These are phyloP conservation scores for Pythium utonaiense DNA, from an alignment of 352 stramenopile species.

Conservation along the genomic window DNA sequence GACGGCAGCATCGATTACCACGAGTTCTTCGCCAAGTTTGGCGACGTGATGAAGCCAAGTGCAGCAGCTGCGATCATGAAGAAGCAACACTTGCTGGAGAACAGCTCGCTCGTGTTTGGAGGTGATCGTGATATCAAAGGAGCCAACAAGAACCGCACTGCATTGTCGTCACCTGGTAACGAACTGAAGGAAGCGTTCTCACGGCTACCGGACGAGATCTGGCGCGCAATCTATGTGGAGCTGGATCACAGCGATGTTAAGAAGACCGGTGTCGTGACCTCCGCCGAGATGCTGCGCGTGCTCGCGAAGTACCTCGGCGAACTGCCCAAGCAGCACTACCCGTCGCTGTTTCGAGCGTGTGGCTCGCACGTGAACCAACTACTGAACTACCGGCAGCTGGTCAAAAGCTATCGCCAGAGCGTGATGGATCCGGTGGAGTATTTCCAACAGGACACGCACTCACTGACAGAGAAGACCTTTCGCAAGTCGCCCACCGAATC, in stretches of 20 bases:
- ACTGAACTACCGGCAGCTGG: slow-evolving; percentile 65
- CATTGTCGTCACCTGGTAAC: slow-evolving; percentile 57
- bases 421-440: slow-evolving; percentile 58
- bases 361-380: slow-evolving; percentile 62
- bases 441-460: slow-evolving; percentile 44
- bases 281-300: slow-evolving; percentile 59
- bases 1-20: slow-evolving; percentile 50
- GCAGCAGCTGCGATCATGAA: slow-evolving; percentile 19
- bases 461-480: slow-evolving; percentile 36
- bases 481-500: slow-evolving; percentile 66
- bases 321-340: slow-evolving; percentile 49
- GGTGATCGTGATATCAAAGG: slow-evolving; percentile 49
- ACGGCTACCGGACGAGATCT: slow-evolving; percentile 44
- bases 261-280: slow-evolving; percentile 56
- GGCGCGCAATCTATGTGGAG: slow-evolving; percentile 65
- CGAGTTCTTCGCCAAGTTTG: slow-evolving; percentile 63
- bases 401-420: slow-evolving; percentile 58
- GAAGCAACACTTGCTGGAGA: slow-evolving; percentile 41
- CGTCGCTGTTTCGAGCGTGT: slow-evolving; percentile 57
- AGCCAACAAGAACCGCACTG: slow-evolving; percentile 50
- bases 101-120: slow-evolving; percentile 59
- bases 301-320: slow-evolving; percentile 61
- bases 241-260: slow-evolving; percentile 52
- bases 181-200: slow-evolving; percentile 76
- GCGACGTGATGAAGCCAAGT: slow-evolving; percentile 41